Evolutionary conservation across 495 filamentous ascomycete genomes (phyloP).

Genomic region (Penicillium angulare): DNA sequence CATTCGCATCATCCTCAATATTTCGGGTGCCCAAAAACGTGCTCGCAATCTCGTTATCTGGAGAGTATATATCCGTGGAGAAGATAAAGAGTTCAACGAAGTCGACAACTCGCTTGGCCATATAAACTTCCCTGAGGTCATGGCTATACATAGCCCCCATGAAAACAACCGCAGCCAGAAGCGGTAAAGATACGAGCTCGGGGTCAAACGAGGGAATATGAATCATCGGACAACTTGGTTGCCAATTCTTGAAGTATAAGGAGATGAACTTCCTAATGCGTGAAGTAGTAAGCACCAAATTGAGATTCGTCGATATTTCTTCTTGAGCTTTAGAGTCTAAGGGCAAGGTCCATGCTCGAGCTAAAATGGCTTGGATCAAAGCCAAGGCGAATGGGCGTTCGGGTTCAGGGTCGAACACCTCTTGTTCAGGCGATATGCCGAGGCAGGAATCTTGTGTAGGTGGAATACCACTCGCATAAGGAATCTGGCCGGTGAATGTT

Average conservation of each 20-base stretch:
- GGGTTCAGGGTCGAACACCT: slow-evolving; percentile 34
- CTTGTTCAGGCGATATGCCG: slow-evolving; percentile 13
- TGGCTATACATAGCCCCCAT: slow-evolving; percentile 51
- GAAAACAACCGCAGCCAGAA: slow-evolving; percentile 39
- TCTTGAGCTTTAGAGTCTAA: slow-evolving; percentile 38
- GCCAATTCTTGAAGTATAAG: slow-evolving; percentile 49
- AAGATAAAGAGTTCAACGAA: slow-evolving; percentile 48
- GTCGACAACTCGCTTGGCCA: slow-evolving; percentile 43
- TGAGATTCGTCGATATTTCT: slow-evolving; percentile 38
- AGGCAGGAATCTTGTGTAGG: slow-evolving; percentile 19
- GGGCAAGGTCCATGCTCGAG: slow-evolving; percentile 37
- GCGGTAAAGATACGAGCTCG: slow-evolving; percentile 32
- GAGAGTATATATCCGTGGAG: slow-evolving; percentile 40
- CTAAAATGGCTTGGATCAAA: slow-evolving; percentile 37
- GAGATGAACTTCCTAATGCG: slow-evolving; percentile 41
- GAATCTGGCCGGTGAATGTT: slow-evolving; percentile 18
- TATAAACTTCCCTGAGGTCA: slow-evolving; percentile 35
- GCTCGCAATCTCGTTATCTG: slow-evolving; percentile 39
- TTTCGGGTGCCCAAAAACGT: slow-evolving; percentile 23
- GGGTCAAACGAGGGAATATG: slow-evolving; percentile 41
- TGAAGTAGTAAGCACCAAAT: slow-evolving; percentile 40
- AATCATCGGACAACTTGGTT: slow-evolving; percentile 43
- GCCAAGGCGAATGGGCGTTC: slow-evolving; percentile 38
- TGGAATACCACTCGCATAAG: slow-evolving; percentile 14
- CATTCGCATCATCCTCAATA: slow-evolving; percentile 22